phyloP scores from a whole-genome alignment of 768 basidiomycete genomes.

The Mycena galericulata region DNA sequence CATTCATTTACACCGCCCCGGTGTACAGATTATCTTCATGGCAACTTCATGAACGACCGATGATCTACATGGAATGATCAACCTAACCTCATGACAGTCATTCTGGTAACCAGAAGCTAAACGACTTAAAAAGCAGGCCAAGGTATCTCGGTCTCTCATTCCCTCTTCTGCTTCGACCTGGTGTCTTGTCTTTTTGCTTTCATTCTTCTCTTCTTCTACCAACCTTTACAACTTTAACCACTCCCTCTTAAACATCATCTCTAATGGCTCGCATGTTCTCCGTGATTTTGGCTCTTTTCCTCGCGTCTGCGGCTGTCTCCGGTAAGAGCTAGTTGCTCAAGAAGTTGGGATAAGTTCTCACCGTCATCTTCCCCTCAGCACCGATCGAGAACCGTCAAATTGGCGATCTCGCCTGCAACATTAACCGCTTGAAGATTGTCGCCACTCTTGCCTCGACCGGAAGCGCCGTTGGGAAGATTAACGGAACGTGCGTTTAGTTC shows the following conservation, averaged over 20 bases:
- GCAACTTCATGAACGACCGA: no score
- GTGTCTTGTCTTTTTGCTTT: slow-evolving; percentile 29
- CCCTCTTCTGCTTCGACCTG: slow-evolving; percentile 37
- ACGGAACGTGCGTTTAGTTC: slow-evolving; percentile 21
- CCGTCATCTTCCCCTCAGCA: slow-evolving; percentile 7
- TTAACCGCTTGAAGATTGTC: slow-evolving; percentile 41
- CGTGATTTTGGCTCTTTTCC: slow-evolving; percentile 29
- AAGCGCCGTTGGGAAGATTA: slow-evolving; percentile 36
- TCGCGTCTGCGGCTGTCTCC: slow-evolving; percentile 24
- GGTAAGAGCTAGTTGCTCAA: slow-evolving; percentile 3
- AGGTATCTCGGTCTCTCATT: slow-evolving; percentile 8
- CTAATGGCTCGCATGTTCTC: slow-evolving; percentile 39
- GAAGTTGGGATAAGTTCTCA: background rate
- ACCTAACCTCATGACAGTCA: no score
- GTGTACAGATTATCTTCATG: no score
- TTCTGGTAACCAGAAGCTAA: background rate
- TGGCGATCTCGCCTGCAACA: slow-evolving; percentile 36
- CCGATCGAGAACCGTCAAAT: slow-evolving; percentile 20
- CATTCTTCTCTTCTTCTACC: slow-evolving; percentile 16
- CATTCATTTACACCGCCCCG: no score
- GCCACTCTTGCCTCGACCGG: slow-evolving; percentile 36
- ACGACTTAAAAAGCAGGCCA: slow-evolving; percentile 17
- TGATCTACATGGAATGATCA: no score
- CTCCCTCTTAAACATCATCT: background rate
- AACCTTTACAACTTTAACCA: slow-evolving; percentile 8